A percentile compares a stretch with the other conserved stretches of the same genome.
Evolutionary conservation across 228 moss, liverwort and hornwort species (phyloP).

Genomic region (Sphagnum magellanicum): DNA sequence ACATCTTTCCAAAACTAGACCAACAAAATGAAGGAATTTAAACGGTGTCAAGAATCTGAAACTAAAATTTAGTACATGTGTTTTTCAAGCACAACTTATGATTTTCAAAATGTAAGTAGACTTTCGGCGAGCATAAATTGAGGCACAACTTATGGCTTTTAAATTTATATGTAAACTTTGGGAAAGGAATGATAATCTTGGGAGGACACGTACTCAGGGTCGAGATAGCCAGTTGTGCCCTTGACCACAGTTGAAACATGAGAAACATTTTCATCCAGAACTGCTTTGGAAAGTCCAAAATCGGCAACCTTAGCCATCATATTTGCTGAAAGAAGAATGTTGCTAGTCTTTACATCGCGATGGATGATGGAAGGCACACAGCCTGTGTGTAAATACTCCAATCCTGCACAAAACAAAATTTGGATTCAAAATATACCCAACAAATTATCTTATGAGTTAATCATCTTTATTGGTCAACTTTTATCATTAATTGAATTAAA

Average conservation of each 20-base stretch:
- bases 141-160: too few species aligned
- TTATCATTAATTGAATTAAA: too few species aligned
- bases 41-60: not conserved
- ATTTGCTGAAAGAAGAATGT: slow-evolving; percentile 20
- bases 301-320: slow-evolving; percentile 28
- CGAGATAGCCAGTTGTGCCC: slow-evolving; percentile 10
- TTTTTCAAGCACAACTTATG: not conserved
- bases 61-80: not conserved
- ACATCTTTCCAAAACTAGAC: not conserved
- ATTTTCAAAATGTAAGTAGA: not conserved
- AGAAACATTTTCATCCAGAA: not conserved
- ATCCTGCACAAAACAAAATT: too few species aligned
- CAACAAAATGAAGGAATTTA: not conserved
- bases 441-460: too few species aligned
- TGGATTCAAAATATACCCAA: too few species aligned
- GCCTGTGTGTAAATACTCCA: slow-evolving; percentile 19
- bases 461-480: too few species aligned
- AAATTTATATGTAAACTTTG: not conserved
- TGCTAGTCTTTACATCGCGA: slow-evolving; percentile 26
- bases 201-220: too few species aligned
- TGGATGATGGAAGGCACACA: slow-evolving; percentile 27
- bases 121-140: too few species aligned
- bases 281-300: slow-evolving; percentile 25
- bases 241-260: slow-evolving; percentile 26
- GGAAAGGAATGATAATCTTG: not conserved